A percentile compares a stretch with the other conserved stretches of the same genome.
These are phyloP conservation scores for Thoreauomyces humboldtii DNA, from an alignment of 192 early-diverging fungal genomes.

Conservation along the genomic window DNA sequence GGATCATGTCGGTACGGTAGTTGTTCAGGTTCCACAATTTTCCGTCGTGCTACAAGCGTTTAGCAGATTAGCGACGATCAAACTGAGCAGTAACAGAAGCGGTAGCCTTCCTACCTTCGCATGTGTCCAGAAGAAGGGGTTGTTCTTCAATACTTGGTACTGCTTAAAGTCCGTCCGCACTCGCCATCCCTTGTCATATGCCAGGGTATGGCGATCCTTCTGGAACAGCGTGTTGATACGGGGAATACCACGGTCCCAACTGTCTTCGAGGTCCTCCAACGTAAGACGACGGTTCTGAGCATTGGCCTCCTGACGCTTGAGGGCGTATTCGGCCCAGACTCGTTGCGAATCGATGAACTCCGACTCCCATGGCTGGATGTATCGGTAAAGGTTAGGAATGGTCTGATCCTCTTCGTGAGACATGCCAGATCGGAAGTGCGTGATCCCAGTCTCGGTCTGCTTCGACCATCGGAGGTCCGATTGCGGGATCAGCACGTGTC, in stretches of 20 bases:
- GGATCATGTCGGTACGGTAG: constrained; percentile 99
- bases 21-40: constrained; percentile 94
- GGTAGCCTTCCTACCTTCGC: too few species aligned
- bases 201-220: constrained; percentile 97
- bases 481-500: constrained; percentile 96
- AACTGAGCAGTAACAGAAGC: too few species aligned
- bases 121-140: constrained; percentile 97
- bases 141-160: constrained; percentile 92
- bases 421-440: constrained; percentile 98
- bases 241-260: constrained; percentile 98
- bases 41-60: constrained; percentile 81
- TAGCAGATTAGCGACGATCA: too few species aligned
- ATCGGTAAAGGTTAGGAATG: constrained; percentile 96
- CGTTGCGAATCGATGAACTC: constrained; percentile 99
- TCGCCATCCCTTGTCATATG: constrained; percentile 99
- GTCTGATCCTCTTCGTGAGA: constrained; percentile 94
- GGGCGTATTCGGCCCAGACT: constrained; percentile 98
- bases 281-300: constrained; percentile 96
- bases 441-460: constrained; percentile 94
- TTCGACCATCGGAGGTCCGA: constrained; percentile 95
- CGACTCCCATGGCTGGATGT: constrained; percentile 98
- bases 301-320: constrained; percentile 95
- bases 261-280: constrained; percentile 97
- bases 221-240: constrained; percentile 98
- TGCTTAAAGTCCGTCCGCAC: constrained; percentile 96